These are phyloP conservation scores for Chaetomiaceae sp. DNA, from an alignment of 2,329 filamentous ascomycete genomes.

Conservation along the genomic window DNA sequence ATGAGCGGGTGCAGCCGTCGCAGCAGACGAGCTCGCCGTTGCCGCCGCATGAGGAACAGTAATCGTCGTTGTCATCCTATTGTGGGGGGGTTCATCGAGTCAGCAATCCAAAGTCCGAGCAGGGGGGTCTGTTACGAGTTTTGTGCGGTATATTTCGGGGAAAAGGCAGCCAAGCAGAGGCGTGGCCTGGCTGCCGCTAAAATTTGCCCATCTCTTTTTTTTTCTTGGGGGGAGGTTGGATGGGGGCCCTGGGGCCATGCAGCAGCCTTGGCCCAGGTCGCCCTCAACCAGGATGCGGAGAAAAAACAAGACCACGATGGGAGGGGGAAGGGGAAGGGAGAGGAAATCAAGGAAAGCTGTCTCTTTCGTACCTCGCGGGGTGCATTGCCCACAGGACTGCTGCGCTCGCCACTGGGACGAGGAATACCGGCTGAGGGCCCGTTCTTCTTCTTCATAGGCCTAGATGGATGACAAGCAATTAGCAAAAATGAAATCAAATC, in stretches of 20 bases:
- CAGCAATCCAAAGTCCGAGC: slow-evolving; percentile 16
- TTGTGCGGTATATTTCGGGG: slow-evolving; percentile 33
- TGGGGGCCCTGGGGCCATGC: slow-evolving; percentile 3
- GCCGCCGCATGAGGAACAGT: slow-evolving; percentile 79
- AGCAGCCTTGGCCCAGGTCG: not conserved
- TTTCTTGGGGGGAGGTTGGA: not conserved
- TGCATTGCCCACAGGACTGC: slow-evolving; percentile 50
- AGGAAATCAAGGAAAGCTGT: not conserved
- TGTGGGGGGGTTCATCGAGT: slow-evolving; percentile 31
- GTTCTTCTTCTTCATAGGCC: slow-evolving; percentile 71
- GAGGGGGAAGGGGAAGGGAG: not conserved
- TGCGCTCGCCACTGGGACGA: slow-evolving; percentile 59
- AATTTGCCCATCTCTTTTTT: slow-evolving; percentile 1
- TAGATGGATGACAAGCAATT: slow-evolving; percentile 34
- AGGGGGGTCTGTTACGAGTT: slow-evolving; percentile 23
- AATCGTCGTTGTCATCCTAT: slow-evolving; percentile 78
- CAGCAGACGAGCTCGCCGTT: slow-evolving; percentile 87
- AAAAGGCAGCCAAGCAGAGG: slow-evolving; percentile 27
- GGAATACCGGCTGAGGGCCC: slow-evolving; percentile 65
- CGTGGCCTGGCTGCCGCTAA: slow-evolving; percentile 18
- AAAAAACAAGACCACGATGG: not conserved
- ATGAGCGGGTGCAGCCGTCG: slow-evolving; percentile 84
- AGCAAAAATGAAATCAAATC: slow-evolving; percentile 7
- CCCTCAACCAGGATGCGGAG: slow-evolving; percentile 1
- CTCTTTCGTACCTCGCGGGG: slow-evolving; percentile 49